Percentiles rank a stretch among this genome's conserved stretches.
Evolutionary conservation across 176 grass and related monocot species (phyloP).

Genomic region (Carex littledalei): DNA sequence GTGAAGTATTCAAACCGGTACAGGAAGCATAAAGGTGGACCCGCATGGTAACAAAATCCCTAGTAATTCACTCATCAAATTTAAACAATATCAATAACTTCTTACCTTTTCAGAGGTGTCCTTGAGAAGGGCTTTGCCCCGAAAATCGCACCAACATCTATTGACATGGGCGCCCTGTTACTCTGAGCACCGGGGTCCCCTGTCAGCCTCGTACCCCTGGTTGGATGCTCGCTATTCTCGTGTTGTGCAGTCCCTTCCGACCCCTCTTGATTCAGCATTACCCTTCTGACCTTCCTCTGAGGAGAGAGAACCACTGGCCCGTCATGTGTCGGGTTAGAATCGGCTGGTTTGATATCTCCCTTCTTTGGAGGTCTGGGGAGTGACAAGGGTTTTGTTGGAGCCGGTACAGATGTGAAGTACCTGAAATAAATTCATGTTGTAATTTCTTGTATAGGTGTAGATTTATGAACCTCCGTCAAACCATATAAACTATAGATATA

Average conservation of each 20-base stretch:
- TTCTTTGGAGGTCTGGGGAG: conserved; percentile 75
- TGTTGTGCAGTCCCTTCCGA: conserved; percentile 36
- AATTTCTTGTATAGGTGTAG: not conserved
- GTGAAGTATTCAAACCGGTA: not conserved
- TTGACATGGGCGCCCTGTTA: conserved; percentile 81
- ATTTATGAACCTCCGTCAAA: not conserved
- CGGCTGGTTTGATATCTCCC: conserved; percentile 52
- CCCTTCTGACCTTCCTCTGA: conserved; percentile 77
- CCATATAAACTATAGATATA: not conserved
- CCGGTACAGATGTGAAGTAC: conserved; percentile 83
- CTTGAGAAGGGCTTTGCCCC: conserved; percentile 70
- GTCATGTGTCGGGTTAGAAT: conserved; percentile 45
- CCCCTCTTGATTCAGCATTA: conserved; percentile 54
- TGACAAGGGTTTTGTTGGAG: conserved; percentile 75
- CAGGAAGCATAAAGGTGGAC: not conserved
- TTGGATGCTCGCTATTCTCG: conserved; percentile 38
- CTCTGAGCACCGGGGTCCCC: conserved; percentile 52
- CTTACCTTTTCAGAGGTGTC: conserved; percentile 13
- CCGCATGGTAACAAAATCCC: not conserved
- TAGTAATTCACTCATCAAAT: not conserved
- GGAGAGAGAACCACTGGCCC: conserved; percentile 81
- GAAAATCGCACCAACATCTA: conserved; percentile 86
- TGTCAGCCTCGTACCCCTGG: conserved; percentile 37
- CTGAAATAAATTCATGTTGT: conserved; percentile 30
- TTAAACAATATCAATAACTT: not conserved